Conservation (phyloP, 371 early-diverging fungal species). For the Lichtheimia hyalospora region DNA sequence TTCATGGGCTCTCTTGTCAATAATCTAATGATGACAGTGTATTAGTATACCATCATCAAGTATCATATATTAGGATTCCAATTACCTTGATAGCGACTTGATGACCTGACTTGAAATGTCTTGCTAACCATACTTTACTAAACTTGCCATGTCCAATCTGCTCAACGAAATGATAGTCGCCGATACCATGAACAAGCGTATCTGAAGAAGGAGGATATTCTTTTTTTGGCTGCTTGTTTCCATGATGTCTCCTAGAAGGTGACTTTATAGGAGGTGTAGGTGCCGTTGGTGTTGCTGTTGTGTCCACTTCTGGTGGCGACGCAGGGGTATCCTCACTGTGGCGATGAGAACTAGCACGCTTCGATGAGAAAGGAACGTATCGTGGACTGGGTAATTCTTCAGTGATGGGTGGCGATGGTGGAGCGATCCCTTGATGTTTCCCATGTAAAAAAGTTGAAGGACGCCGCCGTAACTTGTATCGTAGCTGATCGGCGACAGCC, state of each 20-base stretch:
- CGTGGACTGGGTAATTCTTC: too few relatives aligned
- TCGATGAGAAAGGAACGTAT: not conserved
- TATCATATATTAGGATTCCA: too few relatives aligned
- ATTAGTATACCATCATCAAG: too few relatives aligned
- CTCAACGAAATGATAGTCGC: conserved; percentile 80
- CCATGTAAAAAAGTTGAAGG: conserved; percentile 29
- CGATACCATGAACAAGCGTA: conserved; percentile 56
- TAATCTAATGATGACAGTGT: conserved; percentile 43
- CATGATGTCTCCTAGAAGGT: not conserved
- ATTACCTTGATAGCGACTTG: conserved; percentile 57
- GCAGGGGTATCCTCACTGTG: conserved; percentile 18
- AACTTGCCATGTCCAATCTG: conserved; percentile 89
- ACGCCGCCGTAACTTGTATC: conserved; percentile 36
- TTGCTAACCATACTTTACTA: conserved; percentile 83
- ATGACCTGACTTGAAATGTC: conserved; percentile 68
- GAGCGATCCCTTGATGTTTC: not conserved
- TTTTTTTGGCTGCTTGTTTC: not conserved
- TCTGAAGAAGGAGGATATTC: conserved; percentile 56
- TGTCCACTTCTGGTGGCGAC: not conserved
- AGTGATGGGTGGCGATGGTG: not conserved
- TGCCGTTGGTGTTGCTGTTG: conserved; percentile 3
- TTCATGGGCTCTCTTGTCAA: conserved; percentile 81
- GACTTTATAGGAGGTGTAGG: conserved; percentile 9
- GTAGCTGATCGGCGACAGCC: conserved; percentile 36
- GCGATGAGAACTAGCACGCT: not conserved